phyloP scores from a whole-genome alignment of 305 asterid species.

The Fraxinus platypoda region DNA sequence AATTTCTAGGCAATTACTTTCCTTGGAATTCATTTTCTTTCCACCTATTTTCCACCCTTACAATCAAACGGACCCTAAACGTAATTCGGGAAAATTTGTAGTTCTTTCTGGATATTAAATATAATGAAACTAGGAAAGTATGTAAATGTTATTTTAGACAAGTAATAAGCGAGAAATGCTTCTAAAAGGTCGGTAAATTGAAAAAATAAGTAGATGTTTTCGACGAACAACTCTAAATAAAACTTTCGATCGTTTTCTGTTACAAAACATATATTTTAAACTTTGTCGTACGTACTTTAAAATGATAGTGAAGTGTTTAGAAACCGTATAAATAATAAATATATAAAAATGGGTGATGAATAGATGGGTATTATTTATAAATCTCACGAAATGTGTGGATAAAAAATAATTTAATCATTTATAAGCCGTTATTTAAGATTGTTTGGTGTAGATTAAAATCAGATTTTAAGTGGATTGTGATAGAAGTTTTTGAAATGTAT shows the following conservation, averaged over 20 bases:
- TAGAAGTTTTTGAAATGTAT: no score
- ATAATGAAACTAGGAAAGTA: not conserved
- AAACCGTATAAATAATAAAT: not conserved
- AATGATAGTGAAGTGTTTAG: not conserved
- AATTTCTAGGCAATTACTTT: no score
- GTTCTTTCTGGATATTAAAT: not conserved
- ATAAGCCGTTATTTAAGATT: not conserved
- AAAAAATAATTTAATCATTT: not conserved
- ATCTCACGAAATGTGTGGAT: not conserved
- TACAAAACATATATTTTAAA: not conserved
- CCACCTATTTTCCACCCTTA: no score
- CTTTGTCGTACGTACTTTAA: not conserved
- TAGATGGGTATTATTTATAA: not conserved
- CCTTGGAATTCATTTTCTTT: no score
- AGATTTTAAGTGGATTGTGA: no score
- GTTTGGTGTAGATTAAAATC: no score
- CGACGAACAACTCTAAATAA: not conserved
- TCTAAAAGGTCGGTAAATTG: not conserved
- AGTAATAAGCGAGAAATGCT: not conserved
- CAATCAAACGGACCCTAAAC: no score
- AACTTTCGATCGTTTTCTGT: not conserved
- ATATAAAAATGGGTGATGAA: not conserved
- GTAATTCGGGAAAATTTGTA: not conserved
- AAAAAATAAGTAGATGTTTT: not conserved
- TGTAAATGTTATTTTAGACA: not conserved